Base-by-base conservation (phyloP, 768 basidiomycete species). In the Mycena belliarum region DNA sequence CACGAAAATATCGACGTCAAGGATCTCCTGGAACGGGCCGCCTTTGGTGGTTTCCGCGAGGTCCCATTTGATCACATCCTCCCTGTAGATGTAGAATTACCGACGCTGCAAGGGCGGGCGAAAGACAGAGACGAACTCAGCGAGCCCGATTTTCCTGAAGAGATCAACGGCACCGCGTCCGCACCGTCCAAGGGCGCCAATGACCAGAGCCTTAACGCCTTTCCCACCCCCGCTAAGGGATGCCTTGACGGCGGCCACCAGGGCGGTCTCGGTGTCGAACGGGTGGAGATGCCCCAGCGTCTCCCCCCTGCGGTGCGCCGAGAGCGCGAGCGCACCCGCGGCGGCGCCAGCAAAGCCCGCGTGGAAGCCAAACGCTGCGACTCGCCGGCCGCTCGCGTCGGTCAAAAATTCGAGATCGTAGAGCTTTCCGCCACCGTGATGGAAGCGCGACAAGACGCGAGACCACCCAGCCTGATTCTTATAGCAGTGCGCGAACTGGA, bases 321-420 rank as follows among this genome's bases (percentile, higher is more conserved):
- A 91, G 32, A 86, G 71, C 3, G 92, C 93, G 25, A 98, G 81
- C 8, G 91, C 91, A 21, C 91, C 89, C 0, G 91, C 94, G 6
- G 95, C 96, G 11, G 95, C 93, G 16, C 97, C 97, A n/a, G 96
- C 95, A 67, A 98, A 99, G 5, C 97, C 97, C 15, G 97, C 97
- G 71, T 98, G 92, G 77, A 89, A 99, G 7, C 97, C 97, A 68
- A 99, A 99, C 0, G 97, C 97, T 16, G 97, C 96, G 33, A 99
- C 95, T 42, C 97, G 89, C 26, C 96, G 82, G 15, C 95, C 93
- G 37, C 66, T 77, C 2, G 79, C 83, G 69, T 98, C 93, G 61
- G 85, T 89, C 61, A 98, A 80, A 76, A 98, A 99, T 75, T 99
- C 97, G 52, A 98, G 79, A 71, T 98, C 97, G 74, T 98, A 98